Base-by-base conservation (phyloP, 148 eudicot species). In the Fagopyrum tataricum region DNA sequence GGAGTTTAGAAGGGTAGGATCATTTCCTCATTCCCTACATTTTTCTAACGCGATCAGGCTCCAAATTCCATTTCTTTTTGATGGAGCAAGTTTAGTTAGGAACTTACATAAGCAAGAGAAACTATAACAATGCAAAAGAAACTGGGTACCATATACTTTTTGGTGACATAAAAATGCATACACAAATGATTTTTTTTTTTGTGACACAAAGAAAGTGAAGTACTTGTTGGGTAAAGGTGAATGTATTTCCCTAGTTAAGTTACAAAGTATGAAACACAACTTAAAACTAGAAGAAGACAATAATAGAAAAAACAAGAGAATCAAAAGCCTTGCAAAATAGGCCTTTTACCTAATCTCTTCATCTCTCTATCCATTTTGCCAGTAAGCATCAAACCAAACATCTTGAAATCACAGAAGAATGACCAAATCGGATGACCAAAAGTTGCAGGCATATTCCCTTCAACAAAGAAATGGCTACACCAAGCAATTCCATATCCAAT, bases 381-480 rank as follows among this genome's bases (percentile, higher is more conserved):
- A 56, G 95, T 89, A 64, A 93, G 81, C 90, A 93, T 93, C 52
- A 91, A 85, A 0, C 90, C 97, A 85, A 93, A 93, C 97, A 93
- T 91, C 91, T 91, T 93, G 73, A 68, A 81, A 86, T 93, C 98
- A 84, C 98, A 93, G 3, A 86, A 37, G 7, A 91, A 81, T 4
- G 98, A 93, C 98, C 97, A 93, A 67, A 93, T n/a, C 0, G 98
- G 98, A 59, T 93, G 92, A 20, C 95, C 91, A 73, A 93, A 89
- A 9, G 97, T 85, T 9, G 91, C 97, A 0, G 94, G 98, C 44
- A 82, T 75, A 66, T 93, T 93, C 55, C 90, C 81, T 82, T 93
- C 98, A 1, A 93, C 82, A 47, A 91, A 91, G 78, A 93, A 87
- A 80, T 93, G 98, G 56, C 98, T 93, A 44, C 87, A 93, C 98